Conservation (phyloP, 129 eudicot genomes). For the Escallonia herrerae region DNA sequence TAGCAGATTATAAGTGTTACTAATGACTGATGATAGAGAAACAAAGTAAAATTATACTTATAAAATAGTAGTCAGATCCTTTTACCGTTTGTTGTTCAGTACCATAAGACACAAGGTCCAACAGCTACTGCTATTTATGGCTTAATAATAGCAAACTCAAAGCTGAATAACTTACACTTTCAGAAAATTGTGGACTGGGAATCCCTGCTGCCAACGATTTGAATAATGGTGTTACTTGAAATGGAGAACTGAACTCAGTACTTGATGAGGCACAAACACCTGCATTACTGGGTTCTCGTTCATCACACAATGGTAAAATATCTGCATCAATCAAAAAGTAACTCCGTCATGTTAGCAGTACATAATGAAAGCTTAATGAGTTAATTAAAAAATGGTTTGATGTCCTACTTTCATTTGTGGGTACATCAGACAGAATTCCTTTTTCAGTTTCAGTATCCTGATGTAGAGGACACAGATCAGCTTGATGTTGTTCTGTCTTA, state of each 20-base stretch:
- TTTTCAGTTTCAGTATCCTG: constrained; percentile 28
- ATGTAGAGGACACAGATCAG: constrained; percentile 24
- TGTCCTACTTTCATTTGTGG: constrained; percentile 26
- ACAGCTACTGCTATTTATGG: not conserved
- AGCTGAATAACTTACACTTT: constrained; percentile 60
- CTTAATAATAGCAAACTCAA: not conserved
- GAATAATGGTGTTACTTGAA: constrained; percentile 79
- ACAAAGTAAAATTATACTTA: too few species aligned
- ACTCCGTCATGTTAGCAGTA: too few species aligned
- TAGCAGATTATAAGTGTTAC: not conserved
- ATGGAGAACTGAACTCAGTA: constrained; percentile 67
- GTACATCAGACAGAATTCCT: constrained; percentile 18
- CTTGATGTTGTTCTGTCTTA: constrained; percentile 37
- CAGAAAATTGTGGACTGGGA: constrained; percentile 91
- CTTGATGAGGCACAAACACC: constrained; percentile 32
- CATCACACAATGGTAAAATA: constrained; percentile 20
- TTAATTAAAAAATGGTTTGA: too few species aligned
- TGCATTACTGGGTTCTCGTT: constrained; percentile 3
- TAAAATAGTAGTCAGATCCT: too few species aligned
- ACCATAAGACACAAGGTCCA: constrained; percentile 11
- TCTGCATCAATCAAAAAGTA: constrained; percentile 9
- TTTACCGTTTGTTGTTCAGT: constrained; percentile 5
- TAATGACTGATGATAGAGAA: not conserved
- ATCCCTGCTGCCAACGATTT: constrained; percentile 66
- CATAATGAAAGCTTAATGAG: too few species aligned